Evolutionary conservation across 805 yeast genomes (phyloP), one percentile per base, ranked within the genome.

Genomic region (Ogataea ganodermae): DNA sequence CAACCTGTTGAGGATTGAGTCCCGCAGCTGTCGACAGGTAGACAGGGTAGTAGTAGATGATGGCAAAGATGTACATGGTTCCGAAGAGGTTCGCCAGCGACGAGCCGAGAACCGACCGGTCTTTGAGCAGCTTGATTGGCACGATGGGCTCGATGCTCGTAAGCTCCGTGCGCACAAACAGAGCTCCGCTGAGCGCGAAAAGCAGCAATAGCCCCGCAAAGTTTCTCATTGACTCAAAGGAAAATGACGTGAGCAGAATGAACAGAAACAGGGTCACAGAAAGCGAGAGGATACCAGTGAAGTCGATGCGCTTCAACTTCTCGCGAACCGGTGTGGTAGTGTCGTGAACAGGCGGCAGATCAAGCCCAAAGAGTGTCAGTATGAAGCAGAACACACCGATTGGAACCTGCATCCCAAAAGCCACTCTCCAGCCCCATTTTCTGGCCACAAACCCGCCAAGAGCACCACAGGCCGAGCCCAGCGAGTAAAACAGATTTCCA

Each of bases 401-500:
- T 14, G 86, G 82, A 21, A 76, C 70, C 61, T 83, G 85, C 31
- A 73, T 52, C 55, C 76, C 64, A 60, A 82, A 82, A 18, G 84
- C 81, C 63, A 68, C 71, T 62, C 92, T 72, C 96, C 87, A 82
- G 28, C 87, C 86, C 46, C 73, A 70, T 28, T 51, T 51, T 50
- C 80, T 82, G 18, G 82, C 74, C 31, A 82, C 67, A 57, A 80
- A 62, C 3, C 90, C 90, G 67, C 70, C 84, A 28, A 79, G 62
- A 2, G 81, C 63, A 1, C 92, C 92, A 36, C 76, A 66, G 0
- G 86, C 82, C 3, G 89, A 84, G 2, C 97, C 97, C 23, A 84
- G 59, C 3, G 94, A 94, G 61, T 76, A 91, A 42, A 81, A 83
- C 16, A 89, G 73, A 62, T 90, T 90, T 30, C 88, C 90, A 39